Base-by-base conservation (phyloP, 352 stramenopile genomes). In the Phytophthora nicotianae region DNA sequence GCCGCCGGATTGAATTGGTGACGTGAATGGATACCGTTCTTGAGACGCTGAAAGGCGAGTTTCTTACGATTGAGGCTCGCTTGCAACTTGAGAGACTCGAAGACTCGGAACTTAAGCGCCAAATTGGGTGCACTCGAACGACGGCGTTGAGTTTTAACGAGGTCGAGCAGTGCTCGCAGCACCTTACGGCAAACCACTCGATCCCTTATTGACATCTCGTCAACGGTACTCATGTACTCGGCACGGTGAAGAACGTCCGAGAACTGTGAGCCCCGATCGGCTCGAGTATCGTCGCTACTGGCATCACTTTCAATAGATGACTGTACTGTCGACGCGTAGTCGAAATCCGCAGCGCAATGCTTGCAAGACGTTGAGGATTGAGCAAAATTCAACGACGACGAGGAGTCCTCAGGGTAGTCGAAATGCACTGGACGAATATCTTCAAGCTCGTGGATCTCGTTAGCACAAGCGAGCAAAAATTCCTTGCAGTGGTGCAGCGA, bases 381-480 rank as follows among this genome's bases (percentile, higher is more conserved):
- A 4, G 38, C n/a, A n/a, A 63, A 5, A 35, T 49, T 57, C 9
- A 48, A 40, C 9, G 56, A 62, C 7, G 61, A 74, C 43, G 55
- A 17, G 5, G 71, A 84, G 46, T 86, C 72, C 27, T 89, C 81
- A 17, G 79, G 79, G 40, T 93, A 91, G 72, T 93, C 85, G 26
- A 91, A 91, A 19, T 54, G 63, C 42, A 63, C 58, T 8, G 83
- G 72, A 52, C 80, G 76, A n/a, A 78, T 70, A 14, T 86, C 83
- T 41, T 93, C 82, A 10, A 91, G 70, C 20, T 93, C 82, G 62
- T 90, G 78, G 68, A 93, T 91, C 54, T 93, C 82, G 65, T 91
- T 93, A 11, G 77, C 79, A 57, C 82, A 91, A 24, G 84, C 82
- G 7, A 90, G 74, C 41, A 93, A 50, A 49, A 91, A 93, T 23